Base-by-base conservation (phyloP, 176 grass and related monocot species). In the Eremochloa ophiuroides region DNA sequence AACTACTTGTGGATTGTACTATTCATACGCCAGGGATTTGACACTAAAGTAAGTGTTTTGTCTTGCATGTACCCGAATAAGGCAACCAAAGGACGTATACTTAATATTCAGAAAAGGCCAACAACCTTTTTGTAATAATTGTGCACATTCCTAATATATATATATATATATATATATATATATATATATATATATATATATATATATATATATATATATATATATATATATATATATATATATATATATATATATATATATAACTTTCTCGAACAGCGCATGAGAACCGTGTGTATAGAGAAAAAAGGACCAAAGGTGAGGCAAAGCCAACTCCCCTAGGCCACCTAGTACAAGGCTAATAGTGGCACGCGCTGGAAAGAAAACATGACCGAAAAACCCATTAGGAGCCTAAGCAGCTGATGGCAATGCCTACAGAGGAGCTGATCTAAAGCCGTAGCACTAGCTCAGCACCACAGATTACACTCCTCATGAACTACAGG, bases 11-110 rank as follows among this genome's bases (percentile, higher is more conserved):
- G 96, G 96, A 58, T 82, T 98, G 70, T 95, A 98, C 71, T 98
- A 91, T 76, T 95, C 96, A 33, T 95, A 98, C 34, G 88, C 93
- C 51, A 91, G 86, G 62, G 96, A 98, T 83, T 85, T 98, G 78
- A 98, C 96, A 62, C 39, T 98, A 56, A 95, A 98, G 96, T 98
- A 95, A 84, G 84, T 80, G 60, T 50, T 46, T 48, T 33, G 5
- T 82, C 53, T 56, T 82, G 72, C n/a, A 81, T 85, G 41, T 58
- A 39, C 44, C 6, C 18, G 15, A 48, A 55, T 75, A 81, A 76
- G 50, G 50, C 40, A 80, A 14, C 53, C 7, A 4, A 79, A 81
- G 55, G 18, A 75, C 42, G 16, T 51, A 13, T 39, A 23, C 2
- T 78, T 62, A 33, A 43, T 26, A 25, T 51, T 79, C 1, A 22